phyloP scores from a whole-genome alignment of 1,139 yeast species.

The Debaryomycetaceae sp. region DNA sequence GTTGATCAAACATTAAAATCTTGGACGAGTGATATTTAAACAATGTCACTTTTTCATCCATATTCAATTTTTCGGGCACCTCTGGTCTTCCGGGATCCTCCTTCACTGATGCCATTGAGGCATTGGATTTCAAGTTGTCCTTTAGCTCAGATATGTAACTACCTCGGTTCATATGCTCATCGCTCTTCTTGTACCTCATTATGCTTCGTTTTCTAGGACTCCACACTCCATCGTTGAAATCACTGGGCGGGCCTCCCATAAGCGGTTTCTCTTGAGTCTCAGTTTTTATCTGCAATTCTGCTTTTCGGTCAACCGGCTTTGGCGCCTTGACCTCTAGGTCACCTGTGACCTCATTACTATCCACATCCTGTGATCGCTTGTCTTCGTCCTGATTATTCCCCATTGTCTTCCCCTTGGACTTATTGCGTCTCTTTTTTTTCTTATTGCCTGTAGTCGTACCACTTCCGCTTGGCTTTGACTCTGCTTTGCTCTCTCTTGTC shows the following conservation, averaged over 20 bases:
- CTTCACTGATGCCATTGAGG: neutral
- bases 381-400: neutral
- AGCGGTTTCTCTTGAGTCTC: neutral
- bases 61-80: conserved; percentile 11
- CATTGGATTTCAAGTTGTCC: conserved; percentile 19
- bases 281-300: neutral
- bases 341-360: neutral
- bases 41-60: conserved; percentile 37
- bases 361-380: neutral
- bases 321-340: neutral
- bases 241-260: neutral
- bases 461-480: neutral
- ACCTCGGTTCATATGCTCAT: conserved; percentile 18
- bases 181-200: conserved; percentile 35
- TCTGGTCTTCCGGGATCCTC: conserved; percentile 1
- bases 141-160: conserved; percentile 25
- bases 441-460: conserved; percentile 2
- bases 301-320: neutral
- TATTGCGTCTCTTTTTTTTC: conserved; percentile 4
- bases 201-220: conserved; percentile 43
- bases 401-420: neutral
- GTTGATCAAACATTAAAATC: conserved; percentile 44
- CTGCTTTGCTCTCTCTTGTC: neutral
- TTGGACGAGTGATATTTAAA: conserved; percentile 37
- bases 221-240: conserved; percentile 5